Conservation (phyloP, 768 basidiomycete species). For the Kondoa subrosea region DNA sequence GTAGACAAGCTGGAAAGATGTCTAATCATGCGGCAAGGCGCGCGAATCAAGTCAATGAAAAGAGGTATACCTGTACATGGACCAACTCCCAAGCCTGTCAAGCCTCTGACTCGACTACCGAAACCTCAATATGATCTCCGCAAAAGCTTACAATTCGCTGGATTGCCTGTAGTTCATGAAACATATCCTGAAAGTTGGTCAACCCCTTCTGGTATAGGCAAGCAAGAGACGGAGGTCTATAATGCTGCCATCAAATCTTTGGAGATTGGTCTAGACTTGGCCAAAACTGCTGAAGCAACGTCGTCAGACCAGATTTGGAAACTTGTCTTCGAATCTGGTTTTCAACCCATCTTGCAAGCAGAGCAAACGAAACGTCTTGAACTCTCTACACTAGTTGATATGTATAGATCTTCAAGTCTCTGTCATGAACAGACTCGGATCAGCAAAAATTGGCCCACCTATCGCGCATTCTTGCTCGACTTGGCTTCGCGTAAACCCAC, state of each 20-base stretch:
- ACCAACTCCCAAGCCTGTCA: not conserved
- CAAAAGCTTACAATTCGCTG: not conserved
- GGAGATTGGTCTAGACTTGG: not conserved
- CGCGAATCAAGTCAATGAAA: not conserved
- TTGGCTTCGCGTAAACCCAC: not conserved
- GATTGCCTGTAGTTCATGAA: not conserved
- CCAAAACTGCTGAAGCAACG: not conserved
- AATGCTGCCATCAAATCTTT: not conserved
- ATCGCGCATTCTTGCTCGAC: not conserved
- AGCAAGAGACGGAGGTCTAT: not conserved
- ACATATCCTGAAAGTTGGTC: not conserved
- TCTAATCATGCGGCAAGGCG: not conserved
- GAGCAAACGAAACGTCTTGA: not conserved
- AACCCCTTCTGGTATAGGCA: not conserved
- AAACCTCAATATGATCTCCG: not conserved
- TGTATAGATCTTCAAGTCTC: not conserved
- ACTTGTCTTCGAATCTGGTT: not conserved
- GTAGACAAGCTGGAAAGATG: not conserved
- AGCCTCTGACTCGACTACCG: not conserved
- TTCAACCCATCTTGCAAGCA: not conserved
- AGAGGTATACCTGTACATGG: not conserved
- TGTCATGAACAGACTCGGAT: not conserved
- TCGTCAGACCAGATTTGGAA: not conserved
- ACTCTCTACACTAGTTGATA: not conserved
- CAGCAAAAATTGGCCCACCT: not conserved